Conservation (phyloP, 208 protist species). For the Trypanosomatidae sp. region DNA sequence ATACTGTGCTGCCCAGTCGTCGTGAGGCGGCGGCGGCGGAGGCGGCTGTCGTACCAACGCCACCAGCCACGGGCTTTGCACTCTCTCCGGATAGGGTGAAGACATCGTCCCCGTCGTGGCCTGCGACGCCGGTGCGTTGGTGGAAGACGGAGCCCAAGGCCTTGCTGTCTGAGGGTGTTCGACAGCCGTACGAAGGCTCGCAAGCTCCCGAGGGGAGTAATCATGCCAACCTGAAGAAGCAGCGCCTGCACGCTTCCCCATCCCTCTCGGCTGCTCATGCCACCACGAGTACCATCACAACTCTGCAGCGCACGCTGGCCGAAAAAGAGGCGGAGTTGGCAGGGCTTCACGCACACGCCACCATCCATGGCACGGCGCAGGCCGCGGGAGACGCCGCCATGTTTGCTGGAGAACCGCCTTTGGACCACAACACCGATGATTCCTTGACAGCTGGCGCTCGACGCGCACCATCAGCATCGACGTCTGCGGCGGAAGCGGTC, state of each 20-base stretch:
- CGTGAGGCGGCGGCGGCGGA: conserved; percentile 8
- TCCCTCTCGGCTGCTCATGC: conserved; percentile 15
- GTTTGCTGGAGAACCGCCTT: not conserved
- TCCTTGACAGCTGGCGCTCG: not conserved
- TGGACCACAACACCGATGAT: not conserved
- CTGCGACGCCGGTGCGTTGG: conserved; percentile 25
- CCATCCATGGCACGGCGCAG: not conserved
- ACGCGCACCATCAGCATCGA: not conserved
- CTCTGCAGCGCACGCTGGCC: conserved; percentile 13
- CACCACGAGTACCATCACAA: conserved; percentile 5
- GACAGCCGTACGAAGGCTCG: not conserved
- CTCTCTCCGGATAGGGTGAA: not conserved
- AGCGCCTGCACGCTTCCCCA: not conserved
- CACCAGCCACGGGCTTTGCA: not conserved
- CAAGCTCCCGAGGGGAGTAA: not conserved
- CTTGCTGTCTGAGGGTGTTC: not conserved
- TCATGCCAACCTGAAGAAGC: not conserved
- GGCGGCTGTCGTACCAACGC: not conserved
- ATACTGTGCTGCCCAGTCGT: not conserved
- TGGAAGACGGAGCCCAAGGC: conserved; percentile 8
- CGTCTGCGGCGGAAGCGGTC: not conserved
- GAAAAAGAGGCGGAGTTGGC: conserved; percentile 27
- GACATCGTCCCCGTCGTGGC: conserved; percentile 21
- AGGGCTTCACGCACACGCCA: not conserved
- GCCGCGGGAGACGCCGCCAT: not conserved